Conservation (phyloP, 768 basidiomycete genomes). For the Boletus pseudo-olivaceus region DNA sequence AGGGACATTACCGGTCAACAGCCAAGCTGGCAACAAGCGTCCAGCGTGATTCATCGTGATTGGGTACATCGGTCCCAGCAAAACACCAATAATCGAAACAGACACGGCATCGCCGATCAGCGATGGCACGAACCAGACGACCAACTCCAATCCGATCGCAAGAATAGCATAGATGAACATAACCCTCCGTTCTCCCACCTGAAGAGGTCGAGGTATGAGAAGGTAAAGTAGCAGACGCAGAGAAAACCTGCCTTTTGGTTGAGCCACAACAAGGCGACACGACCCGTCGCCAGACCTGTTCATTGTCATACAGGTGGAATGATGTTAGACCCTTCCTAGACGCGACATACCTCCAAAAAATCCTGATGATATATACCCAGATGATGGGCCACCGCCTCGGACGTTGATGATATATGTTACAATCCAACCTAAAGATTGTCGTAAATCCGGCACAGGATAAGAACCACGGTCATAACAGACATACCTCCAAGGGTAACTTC, state of each 20-base stretch:
- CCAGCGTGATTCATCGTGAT: constrained; percentile 63
- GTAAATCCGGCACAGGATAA: background rate
- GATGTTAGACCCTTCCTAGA: background rate
- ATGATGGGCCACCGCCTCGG: constrained; percentile 43
- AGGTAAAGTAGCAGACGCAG: background rate
- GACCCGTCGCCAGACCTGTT: constrained; percentile 55
- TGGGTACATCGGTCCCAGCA: constrained; percentile 52
- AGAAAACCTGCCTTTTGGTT: constrained; percentile 42
- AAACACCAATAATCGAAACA: constrained; percentile 52
- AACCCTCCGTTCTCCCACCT: constrained; percentile 55
- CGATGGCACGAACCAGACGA: constrained; percentile 55
- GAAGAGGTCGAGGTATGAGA: background rate
- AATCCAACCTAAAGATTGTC: constrained; percentile 53
- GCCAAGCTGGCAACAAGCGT: constrained; percentile 47
- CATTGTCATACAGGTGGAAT: background rate
- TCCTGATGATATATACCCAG: constrained; percentile 52
- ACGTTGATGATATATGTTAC: constrained; percentile 53
- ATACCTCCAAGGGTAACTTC: constrained; percentile 51
- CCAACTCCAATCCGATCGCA: constrained; percentile 52
- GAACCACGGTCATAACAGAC: background rate
- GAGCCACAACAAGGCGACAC: constrained; percentile 52
- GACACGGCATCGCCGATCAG: constrained; percentile 52
- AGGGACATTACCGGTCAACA: constrained; percentile 45
- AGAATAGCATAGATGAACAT: constrained; percentile 50
- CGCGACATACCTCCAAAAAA: constrained; percentile 47